Base-by-base conservation (phyloP, 2,329 filamentous ascomycete genomes). In the Rhexocercosporidium sp. region DNA sequence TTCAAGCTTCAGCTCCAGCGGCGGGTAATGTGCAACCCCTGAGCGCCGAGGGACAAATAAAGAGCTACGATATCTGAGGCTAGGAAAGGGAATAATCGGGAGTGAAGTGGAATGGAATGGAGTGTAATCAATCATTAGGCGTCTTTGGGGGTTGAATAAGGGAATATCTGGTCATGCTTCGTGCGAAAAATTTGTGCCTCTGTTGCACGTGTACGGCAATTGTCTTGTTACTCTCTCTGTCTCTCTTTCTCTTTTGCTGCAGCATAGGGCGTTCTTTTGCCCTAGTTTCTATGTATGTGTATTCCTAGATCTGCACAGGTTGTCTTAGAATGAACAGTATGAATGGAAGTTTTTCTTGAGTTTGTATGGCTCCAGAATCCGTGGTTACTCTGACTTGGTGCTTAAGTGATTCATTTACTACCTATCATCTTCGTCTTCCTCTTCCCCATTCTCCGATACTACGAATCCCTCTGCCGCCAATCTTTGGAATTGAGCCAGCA, bases 31-130 rank as follows among this genome's bases (percentile, higher is more conserved):
- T 87, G 62, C 85, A 86, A 72, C 86, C 87, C 16, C 79, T 87
- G 63, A 86, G 86, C 74, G 83, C 80, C 31, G 82, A 84, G 65
- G 84, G 85, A 4, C 82, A 83, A 64, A 80, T 87, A 70, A 90
- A 89, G 72, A 77, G 71, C 68, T 77, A 76, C 62, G 76, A 77
- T 67, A 73, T 78, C 59, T 78, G 67, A 74, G 69, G 46, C 46
- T 54, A 57, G 57, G 34, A 34, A 54, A 37, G 34, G 34, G 5
- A 11, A 37, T 37, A n/a, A n/a, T n/a, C n/a, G 34, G 34, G 34
- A 37, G 34, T 37, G 34, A 11, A 37, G 34, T 51, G 59, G 59
- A 37, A 66, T 62, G 51, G 62, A 53, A 61, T 64, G 64, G 62
- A 65, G 62, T 72, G 66, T 69, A 71, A 68, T 70, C 64, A 63